Percentiles rank a stretch among this genome's conserved stretches.
Conservation (phyloP, 1,139 yeast genomes). For the Saccharomyces pastorianus region DNA sequence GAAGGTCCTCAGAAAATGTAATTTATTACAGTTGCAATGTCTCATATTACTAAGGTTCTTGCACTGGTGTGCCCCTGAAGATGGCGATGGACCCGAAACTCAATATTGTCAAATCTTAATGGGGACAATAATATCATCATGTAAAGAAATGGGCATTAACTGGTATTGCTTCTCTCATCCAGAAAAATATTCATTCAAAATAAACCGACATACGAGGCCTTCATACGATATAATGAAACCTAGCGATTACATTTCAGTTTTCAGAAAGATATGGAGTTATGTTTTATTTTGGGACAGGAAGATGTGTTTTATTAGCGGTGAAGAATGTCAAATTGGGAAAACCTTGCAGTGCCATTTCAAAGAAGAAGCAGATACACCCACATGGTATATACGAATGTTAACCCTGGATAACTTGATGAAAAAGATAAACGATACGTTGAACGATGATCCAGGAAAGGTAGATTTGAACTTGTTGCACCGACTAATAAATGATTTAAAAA, state of each 20-base stretch:
- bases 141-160: constrained; percentile 25
- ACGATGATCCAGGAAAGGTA: constrained; percentile 20
- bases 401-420: constrained; percentile 17
- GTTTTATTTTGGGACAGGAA: constrained; percentile 29
- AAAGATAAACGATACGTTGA: constrained; percentile 15
- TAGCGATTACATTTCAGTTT: constrained; percentile 14
- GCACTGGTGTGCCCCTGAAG: constrained; percentile 31
- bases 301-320: constrained; percentile 24
- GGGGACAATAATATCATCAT: constrained; percentile 26
- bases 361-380: neutral
- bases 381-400: constrained; percentile 18
- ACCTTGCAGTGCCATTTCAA: constrained; percentile 10
- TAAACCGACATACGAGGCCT: constrained; percentile 18
- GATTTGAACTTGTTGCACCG: constrained; percentile 11
- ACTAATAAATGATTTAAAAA: constrained; percentile 9
- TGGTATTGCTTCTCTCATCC: constrained; percentile 21
- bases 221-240: constrained; percentile 11
- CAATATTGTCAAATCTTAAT: constrained; percentile 26
- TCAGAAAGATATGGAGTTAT: constrained; percentile 24
- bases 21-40: constrained; percentile 24
- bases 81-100: constrained; percentile 27
- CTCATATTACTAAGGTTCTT: constrained; percentile 24
- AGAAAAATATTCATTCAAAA: constrained; percentile 13
- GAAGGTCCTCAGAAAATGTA: constrained; percentile 24
- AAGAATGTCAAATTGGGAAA: constrained; percentile 24